Evolutionary conservation across 106 monocot genomes (phyloP), one percentile per base, ranked within the genome.

Genomic region (Amphibolis antarctica): DNA sequence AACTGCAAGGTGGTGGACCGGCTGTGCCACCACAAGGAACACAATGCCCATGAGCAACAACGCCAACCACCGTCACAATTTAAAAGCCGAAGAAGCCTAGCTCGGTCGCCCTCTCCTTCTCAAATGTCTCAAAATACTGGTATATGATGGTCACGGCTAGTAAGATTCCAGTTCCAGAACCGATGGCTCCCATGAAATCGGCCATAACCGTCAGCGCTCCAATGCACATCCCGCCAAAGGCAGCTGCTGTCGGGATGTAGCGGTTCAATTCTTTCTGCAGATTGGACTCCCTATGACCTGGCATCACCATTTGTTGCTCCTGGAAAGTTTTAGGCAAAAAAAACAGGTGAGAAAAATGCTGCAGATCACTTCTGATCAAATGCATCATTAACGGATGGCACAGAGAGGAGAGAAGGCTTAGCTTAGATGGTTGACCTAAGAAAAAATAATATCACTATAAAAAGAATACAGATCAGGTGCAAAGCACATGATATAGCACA

Each of bases 21-120:
- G 29, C 26, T 60, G 28, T 62, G 21, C 45, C 62, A 28, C 42
- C 62, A 44, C 62, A 11, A 43, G n/a, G n/a, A 17, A 23, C 62
- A 42, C 44, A 4, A 62, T 45, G 12, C 19, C 62, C 44, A 45
- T 43, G 62, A 45, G 62, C 62, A 44, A 62, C 10, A 62, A 25
- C 23, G 1, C 17, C 29, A 17, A 60, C 13, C n/a, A 60, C 46
- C n/a, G 10, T 13, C n/a, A 42, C 13, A 14, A 36, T 20, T 54
- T 44, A 67, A 24, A 67, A 55, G 5, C 67, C 67, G 42, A 67
- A 67, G 67, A 67, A 55, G 24, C 67, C 67, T 20, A 67, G 79
- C 65, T 79, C 83, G 17, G 46, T 83, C 11, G 83, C 83, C 36
- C 60, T 79, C 71, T 83, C 83, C 69, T 83, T 83, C 76, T 83